Evolutionary conservation across 495 filamentous ascomycete species (phyloP).

Genomic region (Cairneyella variabilis): DNA sequence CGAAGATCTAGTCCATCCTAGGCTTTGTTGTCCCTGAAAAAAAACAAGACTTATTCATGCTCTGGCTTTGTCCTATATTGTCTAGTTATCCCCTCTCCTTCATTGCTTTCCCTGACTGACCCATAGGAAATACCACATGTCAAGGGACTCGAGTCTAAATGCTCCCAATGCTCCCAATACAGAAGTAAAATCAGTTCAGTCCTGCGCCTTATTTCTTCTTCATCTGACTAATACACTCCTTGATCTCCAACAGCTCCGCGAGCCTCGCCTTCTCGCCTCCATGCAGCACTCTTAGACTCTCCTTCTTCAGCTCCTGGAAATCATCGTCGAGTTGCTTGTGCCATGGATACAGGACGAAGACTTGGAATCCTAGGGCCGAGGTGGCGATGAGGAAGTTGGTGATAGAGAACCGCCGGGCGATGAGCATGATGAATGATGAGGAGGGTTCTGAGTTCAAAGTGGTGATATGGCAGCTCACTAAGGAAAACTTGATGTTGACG

Average conservation of each 20-base stretch:
- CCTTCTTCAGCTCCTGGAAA: conserved; percentile 52
- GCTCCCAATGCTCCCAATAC: no score
- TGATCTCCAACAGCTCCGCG: conserved; percentile 16
- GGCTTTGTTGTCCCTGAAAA: no score
- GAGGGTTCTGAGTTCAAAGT: not conserved
- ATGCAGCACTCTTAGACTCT: conserved; percentile 41
- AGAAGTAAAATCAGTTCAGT: no score
- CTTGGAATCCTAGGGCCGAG: conserved; percentile 60
- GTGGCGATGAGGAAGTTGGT: conserved; percentile 59
- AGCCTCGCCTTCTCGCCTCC: conserved; percentile 16
- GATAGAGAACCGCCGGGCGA: conserved; percentile 55
- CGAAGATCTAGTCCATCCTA: no score
- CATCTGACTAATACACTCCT: conserved; percentile 11
- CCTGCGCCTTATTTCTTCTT: not conserved
- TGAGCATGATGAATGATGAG: conserved; percentile 29
- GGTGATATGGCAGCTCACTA: not conserved
- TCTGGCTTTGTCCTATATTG: no score
- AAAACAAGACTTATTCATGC: no score
- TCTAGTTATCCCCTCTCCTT: no score
- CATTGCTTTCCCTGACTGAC: no score
- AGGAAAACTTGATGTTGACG: not conserved
- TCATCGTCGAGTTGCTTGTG: conserved; percentile 58
- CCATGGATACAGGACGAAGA: conserved; percentile 64
- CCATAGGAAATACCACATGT: no score
- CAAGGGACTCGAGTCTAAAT: no score